Conservation (phyloP, 768 basidiomycete genomes). For the Tulasnella sp. region DNA sequence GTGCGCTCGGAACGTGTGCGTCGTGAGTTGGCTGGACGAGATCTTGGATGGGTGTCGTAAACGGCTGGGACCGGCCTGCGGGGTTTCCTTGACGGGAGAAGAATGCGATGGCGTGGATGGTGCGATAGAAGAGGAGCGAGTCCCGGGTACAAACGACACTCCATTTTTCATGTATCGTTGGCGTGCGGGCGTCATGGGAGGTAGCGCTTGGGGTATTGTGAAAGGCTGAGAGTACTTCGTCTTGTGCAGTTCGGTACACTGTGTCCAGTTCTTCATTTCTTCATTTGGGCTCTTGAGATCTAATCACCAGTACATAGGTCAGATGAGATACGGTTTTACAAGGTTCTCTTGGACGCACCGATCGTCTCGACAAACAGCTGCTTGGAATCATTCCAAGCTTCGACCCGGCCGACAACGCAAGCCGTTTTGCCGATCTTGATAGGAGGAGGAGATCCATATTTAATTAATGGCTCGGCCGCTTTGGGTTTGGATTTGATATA, state of each 20-base stretch:
- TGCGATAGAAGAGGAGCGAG: not conserved
- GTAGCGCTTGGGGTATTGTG: conserved; percentile 29
- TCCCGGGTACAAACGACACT: conserved; percentile 14
- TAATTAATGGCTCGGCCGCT: conserved; percentile 20
- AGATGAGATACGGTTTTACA: not conserved
- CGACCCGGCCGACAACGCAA: conserved; percentile 37
- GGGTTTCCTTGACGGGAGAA: not conserved
- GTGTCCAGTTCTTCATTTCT: conserved; percentile 45
- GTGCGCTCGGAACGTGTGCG: conserved; percentile 62
- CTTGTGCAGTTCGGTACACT: conserved; percentile 42
- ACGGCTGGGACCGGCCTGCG: conserved; percentile 22
- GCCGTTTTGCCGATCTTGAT: conserved; percentile 35
- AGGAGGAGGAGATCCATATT: conserved; percentile 27
- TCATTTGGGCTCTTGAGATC: conserved; percentile 46
- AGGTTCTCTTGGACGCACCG: conserved; percentile 28
- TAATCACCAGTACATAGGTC: not conserved
- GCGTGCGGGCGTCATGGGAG: not conserved
- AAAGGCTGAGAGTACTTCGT: conserved; percentile 44
- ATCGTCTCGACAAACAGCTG: conserved; percentile 40
- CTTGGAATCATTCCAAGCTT: conserved; percentile 31
- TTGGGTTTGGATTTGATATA: conserved; percentile 9
- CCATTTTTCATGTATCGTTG: not conserved
- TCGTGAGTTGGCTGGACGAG: conserved; percentile 53
- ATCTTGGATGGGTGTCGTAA: conserved; percentile 65
- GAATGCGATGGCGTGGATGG: conserved; percentile 16